Percentiles rank a stretch among this genome's conserved stretches.
Conservation (phyloP, 345 rosid species). For the Brassica napus region Da-Ae NC_063445.1:11477501-11478000, state of each 20-base stretch:
- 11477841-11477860: constrained; percentile 5
- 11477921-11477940: not conserved
- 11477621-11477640: no score
- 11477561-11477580: constrained; percentile 25
- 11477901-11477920: not conserved
- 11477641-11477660: constrained; percentile 10
- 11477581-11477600: constrained; percentile 3
- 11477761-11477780: constrained; percentile 29
- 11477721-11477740: not conserved
- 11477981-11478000: not conserved
- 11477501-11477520: no score
- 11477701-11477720: not conserved
- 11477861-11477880: constrained; percentile 5
- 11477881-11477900: constrained; percentile 14
- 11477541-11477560: constrained; percentile 3
- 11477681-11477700: constrained; percentile 4
- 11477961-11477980: not conserved
- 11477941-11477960: not conserved
- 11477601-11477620: not conserved
- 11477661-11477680: not conserved
- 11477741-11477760: constrained; percentile 10
- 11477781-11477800: constrained; percentile 16
- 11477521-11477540: no score
- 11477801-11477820: constrained; percentile 19
- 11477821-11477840: constrained; percentile 2